Percentiles rank a stretch among this genome's conserved stretches.
Conservation (phyloP, 768 basidiomycete species). For the Paxillus ammoniavirescens region DNA sequence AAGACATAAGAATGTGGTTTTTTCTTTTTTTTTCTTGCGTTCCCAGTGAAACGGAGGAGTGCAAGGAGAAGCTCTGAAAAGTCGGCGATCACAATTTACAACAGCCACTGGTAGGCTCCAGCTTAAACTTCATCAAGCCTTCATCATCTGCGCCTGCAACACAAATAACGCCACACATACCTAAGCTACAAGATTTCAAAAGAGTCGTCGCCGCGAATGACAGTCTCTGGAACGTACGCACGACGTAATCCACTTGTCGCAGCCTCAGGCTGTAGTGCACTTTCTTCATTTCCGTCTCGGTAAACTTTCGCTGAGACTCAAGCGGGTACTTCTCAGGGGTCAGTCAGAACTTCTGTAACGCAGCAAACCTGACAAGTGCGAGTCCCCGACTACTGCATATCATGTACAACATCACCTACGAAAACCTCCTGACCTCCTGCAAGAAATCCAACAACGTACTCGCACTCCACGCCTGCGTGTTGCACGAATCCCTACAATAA, state of each 20-base stretch:
- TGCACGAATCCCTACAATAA: slow-evolving; percentile 85
- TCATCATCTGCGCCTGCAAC: not conserved
- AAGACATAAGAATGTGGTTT: slow-evolving; percentile 55
- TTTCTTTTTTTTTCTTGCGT: slow-evolving; percentile 15
- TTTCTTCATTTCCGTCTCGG: slow-evolving; percentile 8
- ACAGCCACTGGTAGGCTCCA: not conserved
- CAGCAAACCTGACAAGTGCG: too few species aligned
- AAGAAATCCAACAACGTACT: slow-evolving; percentile 91
- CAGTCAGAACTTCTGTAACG: too few species aligned
- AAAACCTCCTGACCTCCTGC: slow-evolving; percentile 50
- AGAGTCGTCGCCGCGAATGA: too few species aligned
- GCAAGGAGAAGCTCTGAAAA: slow-evolving; percentile 6
- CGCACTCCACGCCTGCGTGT: slow-evolving; percentile 95
- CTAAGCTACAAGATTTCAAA: too few species aligned
- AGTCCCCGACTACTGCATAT: too few species aligned
- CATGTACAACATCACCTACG: slow-evolving; percentile 7
- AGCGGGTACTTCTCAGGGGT: not conserved
- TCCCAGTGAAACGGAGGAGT: slow-evolving; percentile 15
- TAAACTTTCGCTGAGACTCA: too few species aligned
- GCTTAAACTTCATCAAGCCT: not conserved
- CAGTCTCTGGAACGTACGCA: too few species aligned
- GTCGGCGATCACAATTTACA: slow-evolving; percentile 17
- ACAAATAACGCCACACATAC: slow-evolving; percentile 29
- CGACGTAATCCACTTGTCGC: too few species aligned
- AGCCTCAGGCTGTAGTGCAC: too few species aligned